Base-by-base conservation (phyloP, 345 rosid genomes). In the Euphorbia peplus region DNA sequence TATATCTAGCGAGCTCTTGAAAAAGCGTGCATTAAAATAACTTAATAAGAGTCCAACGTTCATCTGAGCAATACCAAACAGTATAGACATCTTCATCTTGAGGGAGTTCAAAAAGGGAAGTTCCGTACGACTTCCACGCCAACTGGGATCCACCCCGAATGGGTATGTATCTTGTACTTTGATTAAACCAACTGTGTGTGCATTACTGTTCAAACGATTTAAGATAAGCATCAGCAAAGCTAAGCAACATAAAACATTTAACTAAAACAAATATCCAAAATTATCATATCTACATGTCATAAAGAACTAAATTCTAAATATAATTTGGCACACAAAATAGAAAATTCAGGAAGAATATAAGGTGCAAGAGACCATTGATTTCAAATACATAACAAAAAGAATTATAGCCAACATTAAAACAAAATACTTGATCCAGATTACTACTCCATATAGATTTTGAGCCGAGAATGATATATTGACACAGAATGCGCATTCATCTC, bases 51-150 rank as follows among this genome's bases (percentile, higher is more conserved):
- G 80, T 66, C 98, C 98, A 29, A 91, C 71, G 76, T 93, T 93
- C 98, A 93, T 93, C 80, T 93, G 98, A n/a, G 84, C 81, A 70
- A 93, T 82, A 61, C 98, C 98, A 61, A 93, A 75, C 66, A 93
- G 81, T 73, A 93, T 89, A 41, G 98, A 93, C 98, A 93, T 89
- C 88, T 93, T 93, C 97, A 91, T 93, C 81, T 93, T 93, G 44
- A 93, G 88, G 67, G 98, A 93, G 83, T 91, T 93, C 73, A 93
- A 63, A 80, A 89, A 93, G 24, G 98, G 97, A 76, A 93, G 79
- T 76, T 93, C 98, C 29, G 97, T 21, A 66, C 98, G 97, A 81
- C 97, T 93, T 78, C 98, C 98, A 67, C 97, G 97, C 98, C 98
- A 93, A 70, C 95, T 89, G 61, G 98, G 98, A 87, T 93, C 98